phyloP scores from a whole-genome alignment of 257 asterid genomes.

The Capsicum baccatum region DNA sequence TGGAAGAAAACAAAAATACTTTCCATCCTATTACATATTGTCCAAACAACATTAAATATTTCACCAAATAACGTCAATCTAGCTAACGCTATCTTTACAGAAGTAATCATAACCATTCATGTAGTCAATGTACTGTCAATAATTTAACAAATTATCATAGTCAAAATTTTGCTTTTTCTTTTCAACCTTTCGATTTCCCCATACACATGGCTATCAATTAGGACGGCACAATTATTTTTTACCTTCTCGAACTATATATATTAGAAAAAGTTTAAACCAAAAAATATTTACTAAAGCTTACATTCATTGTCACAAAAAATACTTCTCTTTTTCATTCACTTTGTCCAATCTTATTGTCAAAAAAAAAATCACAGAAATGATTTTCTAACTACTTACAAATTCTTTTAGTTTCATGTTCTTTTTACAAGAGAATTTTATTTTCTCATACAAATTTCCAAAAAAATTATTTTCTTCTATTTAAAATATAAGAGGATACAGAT shows the following conservation, averaged over 20 bases:
- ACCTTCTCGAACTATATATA: background rate
- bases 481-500: too few species aligned
- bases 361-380: too few species aligned
- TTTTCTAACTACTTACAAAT: too few species aligned
- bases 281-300: background rate
- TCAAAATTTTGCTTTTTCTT: background rate
- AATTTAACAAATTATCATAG: slow-evolving; percentile 1
- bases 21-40: background rate
- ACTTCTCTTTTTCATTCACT: background rate
- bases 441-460: too few species aligned
- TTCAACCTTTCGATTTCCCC: background rate
- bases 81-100: background rate
- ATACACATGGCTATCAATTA: background rate
- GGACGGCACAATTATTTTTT: background rate
- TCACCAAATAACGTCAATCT: slow-evolving; percentile 7
- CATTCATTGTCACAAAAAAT: background rate
- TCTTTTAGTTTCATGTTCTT: too few species aligned
- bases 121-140: background rate
- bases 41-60: slow-evolving; percentile 16
- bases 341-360: too few species aligned
- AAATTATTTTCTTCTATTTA: too few species aligned
- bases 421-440: too few species aligned
- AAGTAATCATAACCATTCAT: background rate
- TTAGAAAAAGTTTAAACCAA: background rate
- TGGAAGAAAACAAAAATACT: background rate